These are phyloP conservation scores for Backusella tuberculispora DNA, from an alignment of 192 early-diverging fungal genomes.

Conservation along the genomic window DNA sequence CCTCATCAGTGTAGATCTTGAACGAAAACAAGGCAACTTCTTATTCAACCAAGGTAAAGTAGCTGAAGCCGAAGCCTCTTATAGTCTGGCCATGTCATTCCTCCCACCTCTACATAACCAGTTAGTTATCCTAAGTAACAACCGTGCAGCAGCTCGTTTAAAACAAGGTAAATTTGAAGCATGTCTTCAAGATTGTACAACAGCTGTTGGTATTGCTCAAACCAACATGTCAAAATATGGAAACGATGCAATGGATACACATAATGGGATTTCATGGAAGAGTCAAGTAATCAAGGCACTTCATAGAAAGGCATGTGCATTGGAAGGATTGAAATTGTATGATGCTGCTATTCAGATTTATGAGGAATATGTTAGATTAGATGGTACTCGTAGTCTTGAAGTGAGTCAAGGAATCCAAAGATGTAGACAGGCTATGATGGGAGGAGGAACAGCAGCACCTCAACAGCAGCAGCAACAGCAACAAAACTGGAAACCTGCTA, in stretches of 20 bases:
- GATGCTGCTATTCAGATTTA: constrained; percentile 68
- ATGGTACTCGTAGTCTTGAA: constrained; percentile 35
- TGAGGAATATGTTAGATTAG: constrained; percentile 44
- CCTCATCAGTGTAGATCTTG: constrained; percentile 40
- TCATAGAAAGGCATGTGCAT: constrained; percentile 77
- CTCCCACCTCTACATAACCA: constrained; percentile 69
- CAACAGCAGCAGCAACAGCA: background rate
- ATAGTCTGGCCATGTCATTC: constrained; percentile 64
- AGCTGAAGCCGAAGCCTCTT: constrained; percentile 73
- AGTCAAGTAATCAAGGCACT: constrained; percentile 80
- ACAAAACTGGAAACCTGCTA: background rate
- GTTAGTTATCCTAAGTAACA: constrained; percentile 75
- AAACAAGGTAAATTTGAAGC: constrained; percentile 87
- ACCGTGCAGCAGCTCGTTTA: constrained; percentile 81
- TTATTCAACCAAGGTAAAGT: constrained; percentile 90
- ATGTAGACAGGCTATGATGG: constrained; percentile 46
- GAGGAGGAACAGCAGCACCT: background rate
- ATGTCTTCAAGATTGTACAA: constrained; percentile 70
- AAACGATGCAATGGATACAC: constrained; percentile 26
- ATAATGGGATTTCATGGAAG: constrained; percentile 13
- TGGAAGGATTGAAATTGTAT: constrained; percentile 82
- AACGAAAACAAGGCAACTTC: constrained; percentile 75
- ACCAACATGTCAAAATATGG: constrained; percentile 8
- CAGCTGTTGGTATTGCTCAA: constrained; percentile 41
- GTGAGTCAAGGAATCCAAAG: constrained; percentile 49